Percentiles rank a stretch among this genome's conserved stretches.
Conservation (phyloP, 2,329 filamentous ascomycete species). For the Podosphaera xanthii region DNA sequence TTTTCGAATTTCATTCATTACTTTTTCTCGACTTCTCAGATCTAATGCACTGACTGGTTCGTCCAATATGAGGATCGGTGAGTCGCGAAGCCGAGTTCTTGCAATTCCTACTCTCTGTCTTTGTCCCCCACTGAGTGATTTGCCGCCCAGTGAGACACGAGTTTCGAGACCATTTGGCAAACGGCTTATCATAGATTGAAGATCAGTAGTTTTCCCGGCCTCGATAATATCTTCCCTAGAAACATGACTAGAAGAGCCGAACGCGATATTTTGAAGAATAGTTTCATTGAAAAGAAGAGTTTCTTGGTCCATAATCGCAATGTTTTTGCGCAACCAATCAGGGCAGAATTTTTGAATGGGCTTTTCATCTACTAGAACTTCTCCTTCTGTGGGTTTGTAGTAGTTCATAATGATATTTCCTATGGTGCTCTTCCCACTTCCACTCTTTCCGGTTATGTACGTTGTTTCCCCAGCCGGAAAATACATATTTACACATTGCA, state of each 20-base stretch:
- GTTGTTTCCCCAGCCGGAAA: conserved; percentile 52
- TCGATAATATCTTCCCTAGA: conserved; percentile 30
- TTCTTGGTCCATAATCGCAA: conserved; percentile 65
- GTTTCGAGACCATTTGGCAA: conserved; percentile 55
- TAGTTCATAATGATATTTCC: conserved; percentile 59
- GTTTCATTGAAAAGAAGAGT: conserved; percentile 65
- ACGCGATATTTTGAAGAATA: conserved; percentile 52
- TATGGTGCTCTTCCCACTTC: conserved; percentile 80
- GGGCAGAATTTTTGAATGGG: conserved; percentile 37
- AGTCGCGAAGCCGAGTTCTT: conserved; percentile 51
- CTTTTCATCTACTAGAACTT: conserved; percentile 44
- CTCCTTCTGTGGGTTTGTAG: conserved; percentile 42
- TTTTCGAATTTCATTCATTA: conserved; percentile 51
- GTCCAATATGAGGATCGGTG: conserved; percentile 64
- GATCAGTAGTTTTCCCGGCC: conserved; percentile 42
- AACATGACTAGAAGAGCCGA: conserved; percentile 36
- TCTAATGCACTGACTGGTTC: conserved; percentile 78
- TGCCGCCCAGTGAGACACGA: conserved; percentile 43
- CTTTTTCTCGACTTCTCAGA: conserved; percentile 27
- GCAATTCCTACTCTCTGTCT: conserved; percentile 63
- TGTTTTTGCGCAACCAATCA: conserved; percentile 51
- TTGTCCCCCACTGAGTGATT: conserved; percentile 62
- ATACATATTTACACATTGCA: conserved; percentile 39
- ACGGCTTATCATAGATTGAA: conserved; percentile 41
- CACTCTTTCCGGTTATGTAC: conserved; percentile 68